Evolutionary conservation across 345 rosid genomes (phyloP), one percentile per base, ranked within the genome.

Genomic region (Salix udensis): DNA sequence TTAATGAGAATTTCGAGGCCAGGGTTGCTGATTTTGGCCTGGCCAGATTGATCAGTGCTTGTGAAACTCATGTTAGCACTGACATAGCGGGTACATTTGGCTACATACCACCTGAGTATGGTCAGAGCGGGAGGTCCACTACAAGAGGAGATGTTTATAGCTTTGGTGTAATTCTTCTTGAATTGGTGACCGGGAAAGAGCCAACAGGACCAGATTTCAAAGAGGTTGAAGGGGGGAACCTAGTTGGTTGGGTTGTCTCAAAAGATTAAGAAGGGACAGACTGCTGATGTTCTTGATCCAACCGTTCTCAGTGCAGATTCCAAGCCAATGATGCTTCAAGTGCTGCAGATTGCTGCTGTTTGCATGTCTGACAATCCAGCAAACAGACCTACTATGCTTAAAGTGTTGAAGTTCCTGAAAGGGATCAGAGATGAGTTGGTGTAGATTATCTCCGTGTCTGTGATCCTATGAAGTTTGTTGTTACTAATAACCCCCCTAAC

Each of bases 161-260:
- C 80, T 91, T 91, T 28, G 99, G 98, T 3, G 99, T 96, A 18
- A 93, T 93, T 24, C 77, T 96, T 76, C 85, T 96, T 15, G 99
- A 96, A 77, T 55, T 96, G 80, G 92, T 93, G 72, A 90, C 97
- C 0, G 98, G 97, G 73, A 92, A 93, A 77, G 99, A 96, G 72
- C 98, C 99, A 9, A 93, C 97, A 0, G 99, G 99, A 58, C 94
- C 99, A 0, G 93, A 96, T 72, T 96, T 95, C 74, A 93, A 93
- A 65, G 98, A 93, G 74, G 91, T 85, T 2, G 99, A 96, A 86
- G 99, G 96, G 0, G 98, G 95, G 64, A 96, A 96, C 76, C 71
- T 96, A 85, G 95, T 94, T 5, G 95, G 98, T 26, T 91, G 97
- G 98, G 98, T 86, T 86, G 77, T 48, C 82, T 31, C 89, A 85